Base-by-base conservation (phyloP, 352 stramenopile genomes). In the Globisporangium lucens region DNA sequence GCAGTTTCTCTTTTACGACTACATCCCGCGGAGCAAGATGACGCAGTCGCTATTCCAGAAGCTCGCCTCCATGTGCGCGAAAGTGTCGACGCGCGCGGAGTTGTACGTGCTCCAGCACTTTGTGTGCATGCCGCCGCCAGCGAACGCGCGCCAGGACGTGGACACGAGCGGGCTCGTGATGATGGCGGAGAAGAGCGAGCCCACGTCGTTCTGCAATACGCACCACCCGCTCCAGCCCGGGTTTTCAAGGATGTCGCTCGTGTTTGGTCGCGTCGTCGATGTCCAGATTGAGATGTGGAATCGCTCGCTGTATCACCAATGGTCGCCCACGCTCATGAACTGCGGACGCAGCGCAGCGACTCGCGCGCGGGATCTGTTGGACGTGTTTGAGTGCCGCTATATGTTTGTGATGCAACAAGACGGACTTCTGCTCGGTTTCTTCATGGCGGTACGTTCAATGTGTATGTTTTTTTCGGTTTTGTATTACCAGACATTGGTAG, bases 1-100 rank as follows among this genome's bases (percentile, higher is more conserved):
- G 33, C 85, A 90, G 70, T 90, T 93, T 58, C 76, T 93, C 20
- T 93, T 93, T 47, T 88, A 85, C 65, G 83, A 93, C 75, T 85
- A 74, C 71, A 85, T 87, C 33, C 76, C 78, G 17, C 77, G 71
- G 33, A 81, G 62, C 63, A 82, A 87, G 61, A 85, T 83, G 75
- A 86, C 80, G 24, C 75, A 78, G 47, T 85, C 76, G 47, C 43
- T 85, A 30, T 78, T 80, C 58, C 79, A 83, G 63, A 79, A 78
- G 47, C 41, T 75, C 27, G 76, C 71, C 33, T 55, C 70, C 13
- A 36, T 83, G 41, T 83, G 72, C 56, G 71, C 76, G 38, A 30
- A 84, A 51, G 62, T 83, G 1, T 85, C 78, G 35, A 69, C 61
- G n/a, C 80, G 77, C 4, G 27, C 74, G 47, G 77, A 87, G 68